Conservation (phyloP, 345 rosid genomes). For the Salix koriyanagi region DNA sequence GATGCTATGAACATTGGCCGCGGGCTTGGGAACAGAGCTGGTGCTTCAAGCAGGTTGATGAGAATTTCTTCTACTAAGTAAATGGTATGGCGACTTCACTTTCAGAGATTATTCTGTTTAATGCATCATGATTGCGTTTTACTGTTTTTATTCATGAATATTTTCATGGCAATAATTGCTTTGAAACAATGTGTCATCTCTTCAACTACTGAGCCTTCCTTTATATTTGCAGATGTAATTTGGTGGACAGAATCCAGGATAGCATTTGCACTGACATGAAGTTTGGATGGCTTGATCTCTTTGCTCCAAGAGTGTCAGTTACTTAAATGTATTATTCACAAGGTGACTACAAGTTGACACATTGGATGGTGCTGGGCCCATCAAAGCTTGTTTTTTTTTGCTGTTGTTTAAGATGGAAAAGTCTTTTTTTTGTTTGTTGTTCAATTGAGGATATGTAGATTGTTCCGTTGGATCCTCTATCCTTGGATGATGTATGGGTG, state of each 20-base stretch:
- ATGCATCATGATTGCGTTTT: neutral
- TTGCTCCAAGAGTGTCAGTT: slow-evolving; percentile 1
- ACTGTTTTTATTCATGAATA: neutral
- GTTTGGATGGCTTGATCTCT: slow-evolving; percentile 16
- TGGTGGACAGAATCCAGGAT: slow-evolving; percentile 7
- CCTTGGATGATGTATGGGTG: slow-evolving; percentile 11
- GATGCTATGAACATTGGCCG: slow-evolving; percentile 20
- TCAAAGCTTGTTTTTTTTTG: slow-evolving; percentile 10
- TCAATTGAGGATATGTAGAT: slow-evolving; percentile 29
- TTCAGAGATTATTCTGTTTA: neutral
- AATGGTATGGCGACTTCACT: slow-evolving; percentile 12
- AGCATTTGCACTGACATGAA: slow-evolving; percentile 13
- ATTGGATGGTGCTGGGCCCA: slow-evolving; percentile 22
- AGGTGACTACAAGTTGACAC: slow-evolving; percentile 25
- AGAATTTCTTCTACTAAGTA: slow-evolving; percentile 33
- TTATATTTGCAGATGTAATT: slow-evolving; percentile 17
- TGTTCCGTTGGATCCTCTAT: slow-evolving; percentile 25
- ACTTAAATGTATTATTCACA: slow-evolving; percentile 6
- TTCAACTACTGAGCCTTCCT: neutral
- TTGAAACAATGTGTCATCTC: neutral
- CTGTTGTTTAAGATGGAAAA: slow-evolving; percentile 3
- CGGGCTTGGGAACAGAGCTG: slow-evolving; percentile 25
- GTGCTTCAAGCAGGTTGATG: slow-evolving; percentile 35
- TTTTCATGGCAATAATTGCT: neutral
- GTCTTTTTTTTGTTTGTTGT: slow-evolving; percentile 20